Conservation (phyloP, 164 flowering plant genomes). For the Saururus chinensis region DNA sequence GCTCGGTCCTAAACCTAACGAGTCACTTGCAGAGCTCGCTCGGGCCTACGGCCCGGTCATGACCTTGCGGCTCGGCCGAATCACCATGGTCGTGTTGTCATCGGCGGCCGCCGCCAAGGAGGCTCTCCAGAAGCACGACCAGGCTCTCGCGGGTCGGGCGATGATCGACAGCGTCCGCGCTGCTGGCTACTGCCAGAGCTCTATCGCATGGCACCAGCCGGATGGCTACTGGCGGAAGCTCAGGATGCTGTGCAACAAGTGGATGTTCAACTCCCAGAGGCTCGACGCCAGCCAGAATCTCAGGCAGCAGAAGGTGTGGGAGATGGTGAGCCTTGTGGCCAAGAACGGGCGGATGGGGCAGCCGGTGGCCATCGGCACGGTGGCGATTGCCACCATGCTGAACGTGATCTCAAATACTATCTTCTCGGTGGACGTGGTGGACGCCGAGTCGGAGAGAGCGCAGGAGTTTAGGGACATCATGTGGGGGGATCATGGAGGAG, state of each 20-base stretch:
- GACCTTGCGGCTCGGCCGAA: slow-evolving; percentile 11
- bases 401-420: slow-evolving; percentile 13
- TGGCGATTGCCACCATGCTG: too few relatives aligned
- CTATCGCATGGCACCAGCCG: background rate
- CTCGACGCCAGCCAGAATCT: too few relatives aligned
- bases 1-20: slow-evolving; percentile 12
- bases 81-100: slow-evolving; percentile 11
- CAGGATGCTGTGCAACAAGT: too few relatives aligned
- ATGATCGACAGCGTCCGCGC: background rate
- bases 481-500: slow-evolving; percentile 4
- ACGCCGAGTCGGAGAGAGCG: slow-evolving; percentile 3
- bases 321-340: too few relatives aligned
- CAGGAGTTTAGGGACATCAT: slow-evolving; percentile 12
- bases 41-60: slow-evolving; percentile 17
- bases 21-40: slow-evolving; percentile 15
- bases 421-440: slow-evolving; percentile 12
- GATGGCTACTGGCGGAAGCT: slow-evolving; percentile 7
- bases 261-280: too few relatives aligned
- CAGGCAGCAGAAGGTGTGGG: too few relatives aligned
- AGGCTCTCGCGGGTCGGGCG: slow-evolving; percentile 9
- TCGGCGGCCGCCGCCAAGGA: slow-evolving; percentile 15
- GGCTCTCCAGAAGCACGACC: slow-evolving; percentile 19
- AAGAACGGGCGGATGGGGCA: too few relatives aligned
- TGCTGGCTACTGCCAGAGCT: background rate
- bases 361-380: too few relatives aligned